These are phyloP conservation scores for Gaeumannomyces sp. DNA, from an alignment of 2,329 filamentous ascomycete species.

Conservation along the genomic window DNA sequence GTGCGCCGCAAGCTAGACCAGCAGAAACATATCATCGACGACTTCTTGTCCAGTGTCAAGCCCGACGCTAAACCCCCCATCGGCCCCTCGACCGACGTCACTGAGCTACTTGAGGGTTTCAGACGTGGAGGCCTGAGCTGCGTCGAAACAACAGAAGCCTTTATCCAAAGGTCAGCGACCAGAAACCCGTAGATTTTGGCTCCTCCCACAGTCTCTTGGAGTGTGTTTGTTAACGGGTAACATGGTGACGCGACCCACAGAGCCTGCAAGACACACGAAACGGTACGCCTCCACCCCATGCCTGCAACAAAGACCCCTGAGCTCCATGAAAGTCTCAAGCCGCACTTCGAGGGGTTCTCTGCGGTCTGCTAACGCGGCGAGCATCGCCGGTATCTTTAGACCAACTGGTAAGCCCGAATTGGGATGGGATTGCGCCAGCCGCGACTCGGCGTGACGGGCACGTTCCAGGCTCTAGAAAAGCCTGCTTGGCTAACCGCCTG, in stretches of 20 bases:
- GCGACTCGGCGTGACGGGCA: no score
- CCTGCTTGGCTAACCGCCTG: not conserved
- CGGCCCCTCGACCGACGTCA: not conserved
- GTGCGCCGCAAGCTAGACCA: not conserved
- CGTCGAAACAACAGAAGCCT: not conserved
- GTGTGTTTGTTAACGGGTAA: not conserved
- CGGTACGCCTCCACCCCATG: conserved; percentile 1
- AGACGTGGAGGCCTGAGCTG: not conserved
- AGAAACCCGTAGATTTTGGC: not conserved
- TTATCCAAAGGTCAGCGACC: not conserved
- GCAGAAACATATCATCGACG: not conserved
- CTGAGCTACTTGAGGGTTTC: not conserved
- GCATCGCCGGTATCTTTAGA: not conserved
- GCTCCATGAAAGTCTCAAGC: not conserved
- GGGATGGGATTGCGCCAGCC: no score
- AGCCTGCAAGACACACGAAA: conserved; percentile 24
- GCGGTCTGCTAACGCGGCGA: not conserved
- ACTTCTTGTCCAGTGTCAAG: not conserved
- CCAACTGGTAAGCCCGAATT: conserved; percentile 8
- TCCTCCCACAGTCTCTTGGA: not conserved
- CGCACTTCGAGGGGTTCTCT: no score
- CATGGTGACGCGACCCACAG: conserved; percentile 11
- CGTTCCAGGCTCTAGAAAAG: no score
- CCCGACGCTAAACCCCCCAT: not conserved
- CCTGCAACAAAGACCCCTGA: not conserved